Conservation (phyloP, 78 protist genomes). For the Emiliania huxleyi region DNA sequence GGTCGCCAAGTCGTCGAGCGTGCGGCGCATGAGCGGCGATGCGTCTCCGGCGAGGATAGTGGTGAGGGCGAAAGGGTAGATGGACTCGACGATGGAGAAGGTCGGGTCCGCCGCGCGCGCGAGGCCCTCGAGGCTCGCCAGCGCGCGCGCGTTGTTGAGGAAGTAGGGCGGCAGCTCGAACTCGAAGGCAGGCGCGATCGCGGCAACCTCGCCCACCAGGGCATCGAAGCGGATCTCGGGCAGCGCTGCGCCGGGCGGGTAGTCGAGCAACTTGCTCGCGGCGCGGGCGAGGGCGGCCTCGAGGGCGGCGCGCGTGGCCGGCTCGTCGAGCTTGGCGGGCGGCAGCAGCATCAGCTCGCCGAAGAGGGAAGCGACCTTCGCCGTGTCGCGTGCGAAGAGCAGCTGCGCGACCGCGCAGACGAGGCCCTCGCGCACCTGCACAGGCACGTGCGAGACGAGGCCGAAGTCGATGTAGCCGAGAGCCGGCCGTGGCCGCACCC, state of each 20-base stretch:
- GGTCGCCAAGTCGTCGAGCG: neutral
- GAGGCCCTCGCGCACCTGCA: conserved; percentile 10
- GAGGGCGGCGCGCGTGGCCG: neutral
- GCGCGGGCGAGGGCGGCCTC: neutral
- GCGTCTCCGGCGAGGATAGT: neutral
- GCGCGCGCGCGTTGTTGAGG: conserved; percentile 36
- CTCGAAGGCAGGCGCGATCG: neutral
- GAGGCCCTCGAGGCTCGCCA: conserved; percentile 7
- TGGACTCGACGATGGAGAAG: neutral
- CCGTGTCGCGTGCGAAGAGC: neutral
- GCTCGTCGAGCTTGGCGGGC: neutral
- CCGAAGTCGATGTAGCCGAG: conserved; percentile 31
- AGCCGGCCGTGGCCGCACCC: too few species aligned
- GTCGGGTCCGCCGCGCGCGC: conserved; percentile 1
- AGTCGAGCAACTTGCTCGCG: neutral
- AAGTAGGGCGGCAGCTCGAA: conserved; percentile 33
- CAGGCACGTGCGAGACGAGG: conserved; percentile 1
- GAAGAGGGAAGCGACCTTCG: conserved; percentile 5
- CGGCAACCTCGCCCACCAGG: neutral
- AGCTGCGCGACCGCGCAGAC: conserved; percentile 28
- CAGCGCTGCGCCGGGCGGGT: neutral
- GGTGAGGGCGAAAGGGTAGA: neutral
- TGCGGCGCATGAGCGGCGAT: neutral
- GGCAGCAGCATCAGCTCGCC: conserved; percentile 30
- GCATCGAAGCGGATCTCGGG: neutral